phyloP scores from a whole-genome alignment of 2,329 filamentous ascomycete species.

The Coleophoma crateriformis region DNA sequence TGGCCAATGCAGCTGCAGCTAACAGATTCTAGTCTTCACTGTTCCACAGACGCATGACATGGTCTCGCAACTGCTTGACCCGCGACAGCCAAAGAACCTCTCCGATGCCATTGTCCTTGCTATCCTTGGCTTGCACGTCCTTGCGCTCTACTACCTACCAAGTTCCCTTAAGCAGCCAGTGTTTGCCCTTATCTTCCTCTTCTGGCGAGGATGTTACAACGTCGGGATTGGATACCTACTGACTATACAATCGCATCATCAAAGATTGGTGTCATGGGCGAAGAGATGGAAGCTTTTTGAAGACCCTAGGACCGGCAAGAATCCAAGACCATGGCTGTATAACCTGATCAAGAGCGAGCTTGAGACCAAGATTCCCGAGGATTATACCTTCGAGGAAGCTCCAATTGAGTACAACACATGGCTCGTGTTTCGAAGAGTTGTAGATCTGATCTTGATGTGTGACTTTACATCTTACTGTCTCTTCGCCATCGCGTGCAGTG shows the following conservation, averaged over 20 bases:
- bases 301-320: conserved; percentile 71
- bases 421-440: conserved; percentile 90
- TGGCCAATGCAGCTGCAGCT: not conserved
- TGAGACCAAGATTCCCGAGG: conserved; percentile 87
- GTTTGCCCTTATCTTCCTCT: conserved; percentile 80
- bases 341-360: conserved; percentile 80
- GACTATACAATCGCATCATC: conserved; percentile 84
- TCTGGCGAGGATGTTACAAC: conserved; percentile 93
- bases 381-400: conserved; percentile 90
- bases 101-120: conserved; percentile 77
- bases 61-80: conserved; percentile 95
- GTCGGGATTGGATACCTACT: conserved; percentile 87
- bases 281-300: conserved; percentile 83
- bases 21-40: conserved; percentile 66
- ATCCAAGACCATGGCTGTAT: conserved; percentile 79
- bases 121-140: conserved; percentile 71
- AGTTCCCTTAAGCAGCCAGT: conserved; percentile 63
- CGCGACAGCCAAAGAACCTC: conserved; percentile 89
- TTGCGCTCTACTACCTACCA: conserved; percentile 70
- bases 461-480: conserved; percentile 97
- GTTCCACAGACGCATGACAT: conserved; percentile 97
- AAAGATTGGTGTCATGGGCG: conserved; percentile 81
- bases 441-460: conserved; percentile 97
- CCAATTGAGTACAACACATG: conserved; percentile 99
- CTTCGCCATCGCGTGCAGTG: conserved; percentile 84